Evolutionary conservation across 2,329 filamentous ascomycete species (phyloP).

Genomic region (Thielaviopsis musarum): DNA sequence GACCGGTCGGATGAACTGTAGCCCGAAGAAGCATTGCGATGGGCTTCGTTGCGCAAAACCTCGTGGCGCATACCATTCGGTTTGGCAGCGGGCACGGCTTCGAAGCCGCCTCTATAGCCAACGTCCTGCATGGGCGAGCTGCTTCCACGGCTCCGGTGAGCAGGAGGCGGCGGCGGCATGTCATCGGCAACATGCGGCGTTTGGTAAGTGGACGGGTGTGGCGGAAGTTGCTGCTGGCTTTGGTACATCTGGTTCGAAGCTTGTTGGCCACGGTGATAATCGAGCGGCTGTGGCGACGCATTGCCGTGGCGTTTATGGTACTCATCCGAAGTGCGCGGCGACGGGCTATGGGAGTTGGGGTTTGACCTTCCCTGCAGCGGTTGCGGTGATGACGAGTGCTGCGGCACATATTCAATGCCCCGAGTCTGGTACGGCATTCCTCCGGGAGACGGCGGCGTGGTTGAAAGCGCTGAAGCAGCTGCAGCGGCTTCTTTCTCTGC

Average conservation of each 20-base stretch:
- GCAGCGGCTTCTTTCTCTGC: conserved; percentile 17
- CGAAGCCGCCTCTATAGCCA: conserved; percentile 19
- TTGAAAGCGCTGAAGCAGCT: conserved; percentile 19
- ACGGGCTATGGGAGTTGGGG: no score
- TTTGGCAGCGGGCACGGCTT: conserved; percentile 24
- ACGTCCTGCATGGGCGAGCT: conserved; percentile 4
- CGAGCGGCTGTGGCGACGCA: neutral
- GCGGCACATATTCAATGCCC: neutral
- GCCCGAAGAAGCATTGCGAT: conserved; percentile 29
- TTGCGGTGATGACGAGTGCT: neutral
- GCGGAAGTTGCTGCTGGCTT: conserved; percentile 17
- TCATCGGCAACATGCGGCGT: conserved; percentile 34
- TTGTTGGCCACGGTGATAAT: neutral
- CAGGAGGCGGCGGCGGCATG: conserved; percentile 37
- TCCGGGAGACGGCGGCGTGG: neutral
- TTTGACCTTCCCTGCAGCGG: neutral
- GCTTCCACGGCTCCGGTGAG: conserved; percentile 25
- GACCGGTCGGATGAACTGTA: conserved; percentile 23
- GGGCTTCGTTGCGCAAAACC: conserved; percentile 39
- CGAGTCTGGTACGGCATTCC: no score
- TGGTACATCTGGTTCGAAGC: conserved; percentile 2
- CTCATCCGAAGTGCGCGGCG: conserved; percentile 16
- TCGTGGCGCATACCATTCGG: conserved; percentile 38
- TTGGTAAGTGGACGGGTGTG: conserved; percentile 29
- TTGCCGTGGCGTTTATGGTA: conserved; percentile 13